These are phyloP conservation scores for Lodderomyces orthopsilosis DNA, from an alignment of 1,139 yeast genomes.

Conservation along the genomic window DNA sequence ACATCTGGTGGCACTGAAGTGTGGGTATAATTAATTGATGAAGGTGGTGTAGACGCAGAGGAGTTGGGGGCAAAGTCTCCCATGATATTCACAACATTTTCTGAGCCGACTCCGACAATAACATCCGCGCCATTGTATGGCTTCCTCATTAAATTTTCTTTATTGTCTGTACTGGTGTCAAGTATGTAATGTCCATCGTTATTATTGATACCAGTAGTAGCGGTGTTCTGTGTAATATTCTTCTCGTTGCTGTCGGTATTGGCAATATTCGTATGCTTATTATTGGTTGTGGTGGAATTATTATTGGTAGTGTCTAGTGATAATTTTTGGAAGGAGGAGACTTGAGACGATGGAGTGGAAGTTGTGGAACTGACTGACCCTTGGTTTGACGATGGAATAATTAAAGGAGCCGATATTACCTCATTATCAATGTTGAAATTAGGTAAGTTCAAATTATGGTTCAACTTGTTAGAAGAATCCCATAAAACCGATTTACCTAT, in stretches of 20 bases:
- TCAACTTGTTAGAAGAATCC: constrained; percentile 28
- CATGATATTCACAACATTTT: neutral
- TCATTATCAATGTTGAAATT: constrained; percentile 25
- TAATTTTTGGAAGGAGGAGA: constrained; percentile 11
- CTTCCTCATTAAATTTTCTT: constrained; percentile 8
- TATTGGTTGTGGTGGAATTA: constrained; percentile 2
- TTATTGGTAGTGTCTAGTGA: constrained; percentile 9
- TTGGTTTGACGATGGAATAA: constrained; percentile 9
- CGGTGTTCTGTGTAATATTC: neutral
- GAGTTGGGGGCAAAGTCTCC: constrained; percentile 3
- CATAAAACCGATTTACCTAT: constrained; percentile 23
- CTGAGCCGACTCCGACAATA: neutral
- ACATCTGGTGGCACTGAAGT: constrained; percentile 9
- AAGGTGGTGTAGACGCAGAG: constrained; percentile 7
- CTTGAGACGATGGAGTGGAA: constrained; percentile 7
- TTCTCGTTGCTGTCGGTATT: neutral
- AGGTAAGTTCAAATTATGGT: constrained; percentile 28
- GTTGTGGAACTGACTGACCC: constrained; percentile 2
- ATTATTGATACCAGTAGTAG: neutral
- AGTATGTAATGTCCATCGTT: constrained; percentile 4
- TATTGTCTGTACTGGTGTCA: constrained; percentile 5
- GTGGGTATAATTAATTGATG: constrained; percentile 4
- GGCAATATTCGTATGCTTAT: constrained; percentile 1
- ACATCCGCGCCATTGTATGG: constrained; percentile 2
- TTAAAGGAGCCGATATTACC: constrained; percentile 14